Base-by-base conservation (phyloP, 495 filamentous ascomycete genomes). In the Penicillium manginii region DNA sequence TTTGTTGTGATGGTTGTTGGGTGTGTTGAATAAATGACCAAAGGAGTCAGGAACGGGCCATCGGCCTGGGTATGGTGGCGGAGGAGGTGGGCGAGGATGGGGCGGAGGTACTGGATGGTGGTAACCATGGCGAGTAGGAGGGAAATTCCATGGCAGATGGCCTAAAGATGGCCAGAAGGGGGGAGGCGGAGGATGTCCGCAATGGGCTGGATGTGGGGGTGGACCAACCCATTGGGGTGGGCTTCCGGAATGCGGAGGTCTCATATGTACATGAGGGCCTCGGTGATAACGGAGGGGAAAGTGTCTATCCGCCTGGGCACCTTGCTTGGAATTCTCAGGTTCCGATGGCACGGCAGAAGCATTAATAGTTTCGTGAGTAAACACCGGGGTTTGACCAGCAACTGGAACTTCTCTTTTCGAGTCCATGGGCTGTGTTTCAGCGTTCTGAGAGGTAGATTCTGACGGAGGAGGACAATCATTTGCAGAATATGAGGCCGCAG, bases 51-150 rank as follows among this genome's bases (percentile, higher is more conserved):
- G 33, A n/a, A n/a, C 29, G n/a, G 48, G 15, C 50, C 49, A 57
- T 6, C 17, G 37, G 52, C 37, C 29, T 29, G 55, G 17, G 23
- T 29, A 52, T 45, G 53, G 51, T 48, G 31, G 21, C 23, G 29
- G 37, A 14, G 46, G 47, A 23, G 55, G 52, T 11, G 54, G 62
- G 17, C 61, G 54, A n/a, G 55, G 48, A 40, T 54, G 61, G 32
- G 58, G 58, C 14, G 61, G 55, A 23, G 54, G 47, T 12, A 12
- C 43, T 14, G 17, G 45, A 46, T 40, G 32, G 31, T 51, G 50
- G 11, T 52, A 12, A 4, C 21, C 4, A 46, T 32, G 54, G 14
- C n/a, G 46, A 45, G 40, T n/a, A 47, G 43, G 43, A 26, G 18
- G 43, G 18, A 15, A 8, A 15, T 47, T 47, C 43, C 43, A 47